phyloP scores from a whole-genome alignment of 225 moss, liverwort and hornwort species.

The Physcomitrellopsis africana region DNA sequence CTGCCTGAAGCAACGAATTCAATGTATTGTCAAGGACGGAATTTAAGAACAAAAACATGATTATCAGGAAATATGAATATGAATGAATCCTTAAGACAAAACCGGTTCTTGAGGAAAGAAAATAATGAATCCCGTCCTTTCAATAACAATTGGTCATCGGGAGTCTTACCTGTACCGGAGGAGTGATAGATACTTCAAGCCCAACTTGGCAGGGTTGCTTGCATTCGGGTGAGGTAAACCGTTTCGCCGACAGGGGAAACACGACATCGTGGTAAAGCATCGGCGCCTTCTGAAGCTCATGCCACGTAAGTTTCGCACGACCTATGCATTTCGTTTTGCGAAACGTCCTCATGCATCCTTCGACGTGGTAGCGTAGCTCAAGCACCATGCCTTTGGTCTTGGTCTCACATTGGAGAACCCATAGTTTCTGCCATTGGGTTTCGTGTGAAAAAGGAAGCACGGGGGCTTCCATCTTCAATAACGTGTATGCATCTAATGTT shows the following conservation, averaged over 20 bases:
- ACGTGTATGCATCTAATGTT: constrained; percentile 60
- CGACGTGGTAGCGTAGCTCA: constrained; percentile 62
- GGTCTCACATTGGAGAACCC: constrained; percentile 77
- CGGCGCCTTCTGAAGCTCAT: constrained; percentile 57
- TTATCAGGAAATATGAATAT: too few relatives aligned
- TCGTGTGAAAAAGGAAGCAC: constrained; percentile 39
- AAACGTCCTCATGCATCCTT: constrained; percentile 54
- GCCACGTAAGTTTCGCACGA: constrained; percentile 56
- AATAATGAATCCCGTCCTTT: too few relatives aligned
- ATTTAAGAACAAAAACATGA: too few relatives aligned
- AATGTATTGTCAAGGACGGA: too few relatives aligned
- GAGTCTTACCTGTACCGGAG: constrained; percentile 44
- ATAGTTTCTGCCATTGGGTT: constrained; percentile 69
- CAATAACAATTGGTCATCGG: too few relatives aligned
- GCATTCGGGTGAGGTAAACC: constrained; percentile 33
- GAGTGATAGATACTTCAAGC: constrained; percentile 72
- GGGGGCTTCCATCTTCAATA: constrained; percentile 69
- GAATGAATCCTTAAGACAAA: too few relatives aligned
- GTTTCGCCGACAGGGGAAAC: constrained; percentile 45
- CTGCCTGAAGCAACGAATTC: constrained; percentile 18
- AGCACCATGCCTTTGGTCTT: constrained; percentile 65
- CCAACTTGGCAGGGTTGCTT: constrained; percentile 42
- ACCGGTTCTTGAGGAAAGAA: too few relatives aligned
- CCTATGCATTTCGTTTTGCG: constrained; percentile 57
- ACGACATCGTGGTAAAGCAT: constrained; percentile 61